These are phyloP conservation scores for Apiotrichum porosum DNA, from an alignment of 1,284 basidiomycete species.

Conservation along the genomic window DNA sequence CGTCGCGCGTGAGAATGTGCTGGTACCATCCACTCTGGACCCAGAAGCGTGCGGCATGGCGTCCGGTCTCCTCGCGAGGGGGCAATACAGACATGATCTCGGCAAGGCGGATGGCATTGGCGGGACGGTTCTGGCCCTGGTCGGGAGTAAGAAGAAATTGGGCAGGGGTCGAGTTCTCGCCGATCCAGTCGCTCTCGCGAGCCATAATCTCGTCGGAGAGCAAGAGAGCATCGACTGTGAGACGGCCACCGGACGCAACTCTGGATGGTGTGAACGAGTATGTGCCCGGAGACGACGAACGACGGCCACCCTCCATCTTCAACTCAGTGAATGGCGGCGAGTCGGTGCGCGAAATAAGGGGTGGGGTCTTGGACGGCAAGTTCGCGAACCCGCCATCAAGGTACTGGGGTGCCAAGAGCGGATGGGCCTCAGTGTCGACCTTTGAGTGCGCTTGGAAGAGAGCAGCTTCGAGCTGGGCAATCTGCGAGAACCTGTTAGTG, in stretches of 20 bases:
- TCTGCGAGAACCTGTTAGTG: too few relatives aligned
- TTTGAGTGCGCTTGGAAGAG: constrained; percentile 31
- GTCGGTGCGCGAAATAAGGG: background rate
- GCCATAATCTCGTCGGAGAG: constrained; percentile 30
- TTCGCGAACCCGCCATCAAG: constrained; percentile 37
- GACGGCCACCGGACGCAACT: too few relatives aligned
- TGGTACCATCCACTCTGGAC: constrained; percentile 35
- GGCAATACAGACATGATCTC: constrained; percentile 32
- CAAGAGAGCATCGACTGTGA: constrained; percentile 33
- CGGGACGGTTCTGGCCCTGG: constrained; percentile 22
- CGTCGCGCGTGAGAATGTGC: constrained; percentile 31
- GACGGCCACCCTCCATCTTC: background rate
- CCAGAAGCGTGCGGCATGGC: constrained; percentile 29
- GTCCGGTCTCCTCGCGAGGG: constrained; percentile 24
- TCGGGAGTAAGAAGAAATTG: constrained; percentile 25
- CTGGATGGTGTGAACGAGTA: too few relatives aligned
- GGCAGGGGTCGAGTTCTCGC: constrained; percentile 39
- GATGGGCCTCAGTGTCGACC: constrained; percentile 17
- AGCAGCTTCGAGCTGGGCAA: constrained; percentile 41
- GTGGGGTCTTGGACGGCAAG: background rate
- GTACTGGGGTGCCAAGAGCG: constrained; percentile 36
- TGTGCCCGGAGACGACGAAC: background rate
- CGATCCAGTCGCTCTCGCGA: constrained; percentile 39
- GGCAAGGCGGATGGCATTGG: constrained; percentile 27
- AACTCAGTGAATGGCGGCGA: background rate